Conservation (phyloP, 768 basidiomycete species). For the Pisolithus albus region DNA sequence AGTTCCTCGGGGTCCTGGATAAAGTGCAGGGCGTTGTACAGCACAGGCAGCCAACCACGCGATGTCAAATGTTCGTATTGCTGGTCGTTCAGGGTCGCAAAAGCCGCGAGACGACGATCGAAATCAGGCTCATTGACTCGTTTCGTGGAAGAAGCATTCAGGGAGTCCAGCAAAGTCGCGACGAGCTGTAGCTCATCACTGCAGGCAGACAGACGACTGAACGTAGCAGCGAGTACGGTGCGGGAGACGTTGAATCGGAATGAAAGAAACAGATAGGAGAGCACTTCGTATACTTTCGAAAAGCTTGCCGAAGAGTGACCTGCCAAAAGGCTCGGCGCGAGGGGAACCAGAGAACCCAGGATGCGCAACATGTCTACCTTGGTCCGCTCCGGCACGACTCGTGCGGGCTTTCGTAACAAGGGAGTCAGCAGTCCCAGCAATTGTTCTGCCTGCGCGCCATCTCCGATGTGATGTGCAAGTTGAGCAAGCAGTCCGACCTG, state of each 20-base stretch:
- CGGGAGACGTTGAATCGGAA: conserved; percentile 69
- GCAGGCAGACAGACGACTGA: conserved; percentile 42
- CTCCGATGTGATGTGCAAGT: conserved; percentile 66
- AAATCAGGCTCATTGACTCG: conserved; percentile 92
- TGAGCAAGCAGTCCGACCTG: conserved; percentile 78
- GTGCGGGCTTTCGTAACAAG: conserved; percentile 69
- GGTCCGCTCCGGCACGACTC: conserved; percentile 74
- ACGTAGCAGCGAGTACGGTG: conserved; percentile 58
- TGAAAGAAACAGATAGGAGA: conserved; percentile 73
- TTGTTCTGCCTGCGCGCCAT: conserved; percentile 63
- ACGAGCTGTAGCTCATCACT: conserved; percentile 40
- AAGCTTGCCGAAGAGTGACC: conserved; percentile 39
- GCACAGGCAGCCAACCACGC: conserved; percentile 70
- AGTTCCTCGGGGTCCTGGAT: conserved; percentile 88
- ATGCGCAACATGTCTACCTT: conserved; percentile 79
- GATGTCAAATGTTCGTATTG: conserved; percentile 43
- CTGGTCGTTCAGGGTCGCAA: conserved; percentile 65
- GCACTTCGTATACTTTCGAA: conserved; percentile 50
- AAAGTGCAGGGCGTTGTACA: conserved; percentile 79
- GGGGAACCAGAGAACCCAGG: conserved; percentile 53
- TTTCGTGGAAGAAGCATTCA: conserved; percentile 83
- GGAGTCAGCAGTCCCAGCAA: conserved; percentile 72
- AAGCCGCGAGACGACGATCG: conserved; percentile 73
- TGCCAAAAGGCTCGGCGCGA: conserved; percentile 52
- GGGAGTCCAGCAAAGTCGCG: conserved; percentile 49